Conservation (phyloP, 140 eudicot genomes). For the Artemisia princeps region DNA sequence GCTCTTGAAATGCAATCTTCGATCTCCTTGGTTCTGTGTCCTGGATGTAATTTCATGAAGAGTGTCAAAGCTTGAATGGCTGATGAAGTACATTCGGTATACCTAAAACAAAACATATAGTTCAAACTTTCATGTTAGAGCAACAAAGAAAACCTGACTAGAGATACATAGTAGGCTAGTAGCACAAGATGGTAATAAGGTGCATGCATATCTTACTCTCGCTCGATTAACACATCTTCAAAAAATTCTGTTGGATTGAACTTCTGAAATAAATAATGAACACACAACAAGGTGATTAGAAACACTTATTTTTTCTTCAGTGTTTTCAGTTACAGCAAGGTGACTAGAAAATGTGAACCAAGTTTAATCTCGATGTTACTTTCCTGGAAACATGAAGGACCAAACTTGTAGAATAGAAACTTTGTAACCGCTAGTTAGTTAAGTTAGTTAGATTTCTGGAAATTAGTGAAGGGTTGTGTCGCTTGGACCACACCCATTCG, state of each 20-base stretch:
- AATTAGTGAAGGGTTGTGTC: too few relatives aligned
- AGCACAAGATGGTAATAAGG: not conserved
- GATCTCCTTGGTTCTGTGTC: not conserved
- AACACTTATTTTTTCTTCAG: not conserved
- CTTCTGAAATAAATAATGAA: constrained; percentile 35
- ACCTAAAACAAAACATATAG: constrained; percentile 20
- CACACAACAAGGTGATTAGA: not conserved
- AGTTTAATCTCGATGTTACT: too few relatives aligned
- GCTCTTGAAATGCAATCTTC: not conserved
- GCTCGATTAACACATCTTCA: constrained; percentile 51
- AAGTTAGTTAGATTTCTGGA: too few relatives aligned
- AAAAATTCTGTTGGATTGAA: constrained; percentile 57
- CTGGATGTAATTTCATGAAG: constrained; percentile 39
- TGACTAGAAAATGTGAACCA: not conserved
- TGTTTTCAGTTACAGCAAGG: not conserved
- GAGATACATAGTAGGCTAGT: not conserved
- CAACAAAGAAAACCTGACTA: not conserved
- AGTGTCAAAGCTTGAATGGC: constrained; percentile 42
- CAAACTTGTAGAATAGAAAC: too few relatives aligned
- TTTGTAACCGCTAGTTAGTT: too few relatives aligned
- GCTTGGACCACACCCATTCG: too few relatives aligned
- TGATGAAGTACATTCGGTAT: constrained; percentile 55
- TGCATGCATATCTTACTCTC: constrained; percentile 44
- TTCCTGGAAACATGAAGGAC: too few relatives aligned
- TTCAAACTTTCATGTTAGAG: not conserved